Conservation (phyloP, 345 rosid genomes). For the Leavenworthia alabamica region DNA sequence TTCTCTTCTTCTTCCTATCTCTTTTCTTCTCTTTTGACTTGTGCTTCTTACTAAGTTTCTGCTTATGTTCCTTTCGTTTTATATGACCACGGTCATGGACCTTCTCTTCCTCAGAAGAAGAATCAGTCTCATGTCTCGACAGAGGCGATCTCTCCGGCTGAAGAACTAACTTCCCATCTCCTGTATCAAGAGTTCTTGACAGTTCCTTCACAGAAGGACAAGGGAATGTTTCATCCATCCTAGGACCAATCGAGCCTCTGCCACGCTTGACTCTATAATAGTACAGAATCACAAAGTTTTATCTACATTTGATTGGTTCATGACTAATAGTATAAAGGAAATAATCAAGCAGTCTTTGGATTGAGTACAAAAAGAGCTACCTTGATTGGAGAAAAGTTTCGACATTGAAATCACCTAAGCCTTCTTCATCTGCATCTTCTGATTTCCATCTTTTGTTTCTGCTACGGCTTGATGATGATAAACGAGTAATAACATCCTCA, state of each 20-base stretch:
- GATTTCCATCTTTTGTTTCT: constrained; percentile 31
- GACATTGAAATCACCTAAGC: constrained; percentile 61
- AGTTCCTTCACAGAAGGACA: constrained; percentile 37
- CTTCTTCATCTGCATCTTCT: constrained; percentile 34
- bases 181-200: constrained; percentile 21
- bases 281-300: constrained; percentile 4
- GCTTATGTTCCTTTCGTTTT: constrained; percentile 37
- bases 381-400: constrained; percentile 77
- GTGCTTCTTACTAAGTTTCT: constrained; percentile 45
- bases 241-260: constrained; percentile 81
- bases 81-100: constrained; percentile 27
- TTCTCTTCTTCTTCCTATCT: constrained; percentile 16
- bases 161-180: constrained; percentile 25
- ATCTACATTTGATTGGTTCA: not conserved
- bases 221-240: constrained; percentile 86
- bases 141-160: constrained; percentile 53
- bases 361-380: constrained; percentile 28
- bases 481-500: constrained; percentile 18
- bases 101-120: constrained; percentile 24
- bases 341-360: not conserved
- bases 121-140: constrained; percentile 1
- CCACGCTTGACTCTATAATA: constrained; percentile 75
- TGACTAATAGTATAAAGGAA: not conserved
- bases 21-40: constrained; percentile 38
- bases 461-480: constrained; percentile 34